These are phyloP conservation scores for Gentiana macrophylla DNA, from an alignment of 257 asterid genomes.

Conservation along the genomic window DNA sequence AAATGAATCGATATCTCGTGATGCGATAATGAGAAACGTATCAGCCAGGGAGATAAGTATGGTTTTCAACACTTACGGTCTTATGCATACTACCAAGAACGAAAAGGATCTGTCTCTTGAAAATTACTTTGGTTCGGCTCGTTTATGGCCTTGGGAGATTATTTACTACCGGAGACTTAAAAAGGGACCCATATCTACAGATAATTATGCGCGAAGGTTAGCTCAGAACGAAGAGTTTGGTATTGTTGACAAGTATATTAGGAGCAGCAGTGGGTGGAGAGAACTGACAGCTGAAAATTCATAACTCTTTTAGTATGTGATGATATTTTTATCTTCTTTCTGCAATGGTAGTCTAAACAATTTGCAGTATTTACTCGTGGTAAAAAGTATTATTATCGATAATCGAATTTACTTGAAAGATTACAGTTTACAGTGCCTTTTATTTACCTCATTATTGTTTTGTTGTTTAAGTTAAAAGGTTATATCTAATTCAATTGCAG, in stretches of 20 bases:
- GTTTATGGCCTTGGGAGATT: slow-evolving; percentile 64
- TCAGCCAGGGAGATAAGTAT: slow-evolving; percentile 32
- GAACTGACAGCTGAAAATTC: slow-evolving; percentile 23
- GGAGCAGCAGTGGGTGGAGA: slow-evolving; percentile 64
- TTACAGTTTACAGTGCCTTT: too few relatives aligned
- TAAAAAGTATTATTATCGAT: background rate
- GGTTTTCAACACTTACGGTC: slow-evolving; percentile 33
- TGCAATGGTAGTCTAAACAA: slow-evolving; percentile 2
- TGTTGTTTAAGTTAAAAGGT: slow-evolving; percentile 1
- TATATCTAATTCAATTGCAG: too few relatives aligned
- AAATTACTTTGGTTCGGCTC: slow-evolving; percentile 49
- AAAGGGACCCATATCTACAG: slow-evolving; percentile 41
- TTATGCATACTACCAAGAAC: slow-evolving; percentile 21
- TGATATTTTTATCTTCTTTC: slow-evolving; percentile 12
- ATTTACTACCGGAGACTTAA: slow-evolving; percentile 39
- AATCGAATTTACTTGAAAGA: slow-evolving; percentile 2
- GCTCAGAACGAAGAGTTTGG: slow-evolving; percentile 40
- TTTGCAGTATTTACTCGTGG: background rate
- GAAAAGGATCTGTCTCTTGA: slow-evolving; percentile 32
- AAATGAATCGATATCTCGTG: slow-evolving; percentile 10
- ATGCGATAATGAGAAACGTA: slow-evolving; percentile 18
- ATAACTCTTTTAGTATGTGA: slow-evolving; percentile 11
- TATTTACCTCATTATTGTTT: background rate
- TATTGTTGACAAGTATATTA: slow-evolving; percentile 40
- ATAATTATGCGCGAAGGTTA: slow-evolving; percentile 34